A percentile compares a stretch with the other conserved stretches of the same genome.
These are phyloP conservation scores for Fusarium chaquense DNA, from an alignment of 2,329 filamentous ascomycete genomes.

Conservation along the genomic window DNA sequence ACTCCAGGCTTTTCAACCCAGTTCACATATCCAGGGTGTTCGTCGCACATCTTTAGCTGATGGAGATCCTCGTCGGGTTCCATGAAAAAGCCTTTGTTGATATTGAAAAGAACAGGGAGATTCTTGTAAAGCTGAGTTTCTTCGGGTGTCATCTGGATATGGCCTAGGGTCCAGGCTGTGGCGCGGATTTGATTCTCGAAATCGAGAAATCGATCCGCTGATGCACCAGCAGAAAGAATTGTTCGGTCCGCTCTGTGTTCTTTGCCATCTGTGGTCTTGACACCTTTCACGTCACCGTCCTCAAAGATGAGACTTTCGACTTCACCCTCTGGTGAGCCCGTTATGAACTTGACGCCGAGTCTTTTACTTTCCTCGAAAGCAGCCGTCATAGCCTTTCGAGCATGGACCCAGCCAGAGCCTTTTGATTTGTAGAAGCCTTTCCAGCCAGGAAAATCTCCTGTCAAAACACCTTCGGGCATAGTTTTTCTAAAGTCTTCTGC, in stretches of 20 bases:
- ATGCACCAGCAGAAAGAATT: conserved; percentile 9
- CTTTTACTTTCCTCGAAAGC: conserved; percentile 29
- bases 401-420: conserved; percentile 33
- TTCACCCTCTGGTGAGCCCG: conserved; percentile 11
- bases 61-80: conserved; percentile 33
- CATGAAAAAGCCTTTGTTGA: conserved; percentile 39
- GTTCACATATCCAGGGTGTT: conserved; percentile 36
- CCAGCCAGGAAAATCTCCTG: conserved; percentile 28
- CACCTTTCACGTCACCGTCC: conserved; percentile 28
- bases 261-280: conserved; percentile 11
- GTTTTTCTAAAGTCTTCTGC: conserved; percentile 28
- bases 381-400: conserved; percentile 29
- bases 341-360: conserved; percentile 30
- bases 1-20: conserved; percentile 15
- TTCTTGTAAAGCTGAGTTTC: conserved; percentile 23
- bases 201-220: conserved; percentile 27
- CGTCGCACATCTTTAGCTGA: conserved; percentile 37
- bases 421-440: conserved; percentile 26
- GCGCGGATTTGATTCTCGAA: conserved; percentile 40
- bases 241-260: conserved; percentile 27
- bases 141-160: conserved; percentile 33
- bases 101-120: conserved; percentile 33
- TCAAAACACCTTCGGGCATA: conserved; percentile 29
- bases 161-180: conserved; percentile 27
- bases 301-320: conserved; percentile 3